phyloP scores from a whole-genome alignment of 73 alveolate species.

The Tetrahymena thermophila region DNA sequence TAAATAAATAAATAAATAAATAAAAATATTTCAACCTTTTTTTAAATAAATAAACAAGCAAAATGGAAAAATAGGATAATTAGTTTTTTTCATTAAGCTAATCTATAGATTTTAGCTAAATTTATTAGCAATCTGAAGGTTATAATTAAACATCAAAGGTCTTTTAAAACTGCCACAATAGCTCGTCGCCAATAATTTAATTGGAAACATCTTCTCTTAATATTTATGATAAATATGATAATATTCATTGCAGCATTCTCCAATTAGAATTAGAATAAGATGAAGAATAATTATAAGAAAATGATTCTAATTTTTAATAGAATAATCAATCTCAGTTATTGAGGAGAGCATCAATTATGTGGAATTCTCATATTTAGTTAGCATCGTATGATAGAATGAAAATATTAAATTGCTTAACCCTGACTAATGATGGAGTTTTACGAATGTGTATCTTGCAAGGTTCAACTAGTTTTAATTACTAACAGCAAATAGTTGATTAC shows the following conservation, averaged over 20 bases:
- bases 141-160: too few relatives aligned
- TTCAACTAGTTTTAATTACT: background rate
- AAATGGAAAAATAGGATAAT: too few relatives aligned
- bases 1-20: too few relatives aligned
- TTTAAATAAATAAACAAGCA: too few relatives aligned
- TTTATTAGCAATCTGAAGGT: background rate
- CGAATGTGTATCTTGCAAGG: background rate
- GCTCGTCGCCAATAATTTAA: background rate
- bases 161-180: background rate
- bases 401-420: background rate
- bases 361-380: background rate
- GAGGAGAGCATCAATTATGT: background rate
- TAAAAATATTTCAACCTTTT: too few relatives aligned
- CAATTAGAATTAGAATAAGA: background rate
- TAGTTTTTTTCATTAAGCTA: too few relatives aligned
- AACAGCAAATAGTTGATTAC: background rate
- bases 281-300: background rate
- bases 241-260: background rate
- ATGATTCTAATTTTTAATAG: background rate
- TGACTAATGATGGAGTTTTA: background rate
- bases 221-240: background rate
- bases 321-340: background rate
- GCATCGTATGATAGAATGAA: background rate
- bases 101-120: background rate
- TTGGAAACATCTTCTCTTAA: background rate